phyloP scores from a whole-genome alignment of 805 yeast species.

The Wickerhamiella alocasiicola region DNA sequence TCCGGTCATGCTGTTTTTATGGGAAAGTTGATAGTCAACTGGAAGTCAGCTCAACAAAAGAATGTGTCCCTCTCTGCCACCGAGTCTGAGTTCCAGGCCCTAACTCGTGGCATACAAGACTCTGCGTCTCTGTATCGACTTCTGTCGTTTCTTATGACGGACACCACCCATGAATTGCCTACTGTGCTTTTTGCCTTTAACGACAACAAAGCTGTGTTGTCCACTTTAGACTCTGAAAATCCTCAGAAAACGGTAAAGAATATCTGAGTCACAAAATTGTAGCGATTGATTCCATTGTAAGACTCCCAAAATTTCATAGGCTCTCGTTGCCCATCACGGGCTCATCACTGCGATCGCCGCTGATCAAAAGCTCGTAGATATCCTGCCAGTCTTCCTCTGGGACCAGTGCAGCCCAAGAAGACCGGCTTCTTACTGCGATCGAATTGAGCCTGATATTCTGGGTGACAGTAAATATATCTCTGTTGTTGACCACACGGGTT shows the following conservation, averaged over 20 bases:
- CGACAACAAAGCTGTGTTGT: not conserved
- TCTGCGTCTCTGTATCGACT: not conserved
- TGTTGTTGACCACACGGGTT: not conserved
- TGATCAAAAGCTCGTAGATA: too few relatives aligned
- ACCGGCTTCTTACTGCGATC: slow-evolving; percentile 4
- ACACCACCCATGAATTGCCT: not conserved
- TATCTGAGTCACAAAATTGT: too few relatives aligned
- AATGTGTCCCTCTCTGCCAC: not conserved
- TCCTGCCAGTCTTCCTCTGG: slow-evolving; percentile 1
- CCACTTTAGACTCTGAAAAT: not conserved
- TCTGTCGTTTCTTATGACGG: not conserved
- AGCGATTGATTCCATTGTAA: too few relatives aligned
- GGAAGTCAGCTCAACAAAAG: not conserved
- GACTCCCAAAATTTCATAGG: too few relatives aligned
- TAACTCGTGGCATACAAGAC: not conserved
- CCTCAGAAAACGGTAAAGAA: too few relatives aligned
- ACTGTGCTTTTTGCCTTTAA: not conserved
- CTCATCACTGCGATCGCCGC: too few relatives aligned
- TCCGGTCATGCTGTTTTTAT: not conserved
- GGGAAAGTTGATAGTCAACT: not conserved
- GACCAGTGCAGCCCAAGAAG: not conserved
- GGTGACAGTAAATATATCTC: slow-evolving; percentile 5
- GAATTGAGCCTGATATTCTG: slow-evolving; percentile 8
- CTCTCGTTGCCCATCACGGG: too few relatives aligned
- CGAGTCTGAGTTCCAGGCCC: not conserved